Conservation (phyloP, 169 alveolate genomes). For the Plasmodium berghei region DNA sequence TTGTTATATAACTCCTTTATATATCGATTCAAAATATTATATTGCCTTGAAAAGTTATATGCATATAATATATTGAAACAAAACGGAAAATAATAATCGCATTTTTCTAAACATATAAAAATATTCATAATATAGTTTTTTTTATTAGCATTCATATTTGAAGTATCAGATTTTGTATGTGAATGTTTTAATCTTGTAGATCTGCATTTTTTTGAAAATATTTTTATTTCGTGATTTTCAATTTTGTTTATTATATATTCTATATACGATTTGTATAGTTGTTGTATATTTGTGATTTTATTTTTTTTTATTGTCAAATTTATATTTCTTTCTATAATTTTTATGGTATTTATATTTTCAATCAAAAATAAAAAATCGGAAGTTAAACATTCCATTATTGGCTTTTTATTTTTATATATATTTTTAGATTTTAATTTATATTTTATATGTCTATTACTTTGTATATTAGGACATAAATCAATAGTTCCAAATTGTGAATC, state of each 20-base stretch:
- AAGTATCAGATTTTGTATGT: not conserved
- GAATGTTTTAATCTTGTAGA: not conserved
- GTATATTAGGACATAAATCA: too few relatives aligned
- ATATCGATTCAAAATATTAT: constrained; percentile 15
- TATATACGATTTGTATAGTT: not conserved
- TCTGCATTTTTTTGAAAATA: not conserved
- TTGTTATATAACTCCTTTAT: constrained; percentile 25
- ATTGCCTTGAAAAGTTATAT: constrained; percentile 12
- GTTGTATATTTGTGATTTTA: constrained; percentile 9
- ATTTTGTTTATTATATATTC: not conserved
- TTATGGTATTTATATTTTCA: not conserved
- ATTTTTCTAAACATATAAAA: constrained; percentile 61
- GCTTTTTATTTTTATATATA: constrained; percentile 7
- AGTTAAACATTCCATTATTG: constrained; percentile 20
- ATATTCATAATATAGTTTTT: constrained; percentile 24
- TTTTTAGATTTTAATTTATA: not conserved
- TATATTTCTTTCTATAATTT: constrained; percentile 1
- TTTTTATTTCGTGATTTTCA: not conserved
- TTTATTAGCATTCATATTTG: not conserved
- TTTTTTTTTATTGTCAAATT: not conserved
- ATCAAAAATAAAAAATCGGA: constrained; percentile 26
- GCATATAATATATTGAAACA: constrained; percentile 33
- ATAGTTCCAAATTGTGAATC: too few relatives aligned
- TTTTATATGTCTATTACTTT: not conserved
- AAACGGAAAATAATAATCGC: constrained; percentile 63